These are phyloP conservation scores for Rhinocladiella mackenziei DNA, from an alignment of 2,329 filamentous ascomycete genomes.

Conservation along the genomic window DNA sequence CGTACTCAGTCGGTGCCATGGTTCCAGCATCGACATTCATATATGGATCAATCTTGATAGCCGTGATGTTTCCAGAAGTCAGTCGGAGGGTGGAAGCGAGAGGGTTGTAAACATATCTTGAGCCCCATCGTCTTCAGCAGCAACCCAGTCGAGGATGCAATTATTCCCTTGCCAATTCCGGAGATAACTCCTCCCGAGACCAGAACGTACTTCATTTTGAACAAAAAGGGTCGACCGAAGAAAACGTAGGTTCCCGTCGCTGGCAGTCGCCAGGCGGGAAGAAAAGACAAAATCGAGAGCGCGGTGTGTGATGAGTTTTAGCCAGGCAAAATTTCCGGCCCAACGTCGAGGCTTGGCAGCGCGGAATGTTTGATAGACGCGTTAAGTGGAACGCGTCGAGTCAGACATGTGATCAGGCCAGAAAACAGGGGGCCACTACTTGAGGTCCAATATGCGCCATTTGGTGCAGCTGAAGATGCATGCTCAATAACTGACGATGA, in stretches of 20 bases:
- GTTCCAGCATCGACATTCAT: constrained; percentile 73
- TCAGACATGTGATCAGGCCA: background rate
- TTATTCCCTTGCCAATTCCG: constrained; percentile 60
- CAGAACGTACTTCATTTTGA: constrained; percentile 71
- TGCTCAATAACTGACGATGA: too few species aligned
- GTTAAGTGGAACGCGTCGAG: constrained; percentile 2
- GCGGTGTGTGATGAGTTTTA: constrained; percentile 3
- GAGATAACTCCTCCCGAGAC: constrained; percentile 64
- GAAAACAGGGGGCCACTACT: too few species aligned
- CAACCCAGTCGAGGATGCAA: constrained; percentile 68
- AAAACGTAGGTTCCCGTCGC: constrained; percentile 24
- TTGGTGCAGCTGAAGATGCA: too few species aligned
- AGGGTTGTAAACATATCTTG: constrained; percentile 46
- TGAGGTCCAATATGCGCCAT: too few species aligned
- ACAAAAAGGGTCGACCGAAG: constrained; percentile 4
- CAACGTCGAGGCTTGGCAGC: background rate
- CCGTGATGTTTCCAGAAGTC: constrained; percentile 41
- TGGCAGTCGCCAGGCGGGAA: constrained; percentile 31
- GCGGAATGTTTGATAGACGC: background rate
- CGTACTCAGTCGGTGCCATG: constrained; percentile 63
- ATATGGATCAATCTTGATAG: constrained; percentile 71
- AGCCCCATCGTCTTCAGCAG: constrained; percentile 76
- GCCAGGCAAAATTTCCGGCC: background rate
- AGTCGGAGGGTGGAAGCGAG: background rate
- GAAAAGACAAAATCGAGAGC: constrained; percentile 10